phyloP scores from a whole-genome alignment of 768 basidiomycete genomes.

The Kwoniella sp. region DNA sequence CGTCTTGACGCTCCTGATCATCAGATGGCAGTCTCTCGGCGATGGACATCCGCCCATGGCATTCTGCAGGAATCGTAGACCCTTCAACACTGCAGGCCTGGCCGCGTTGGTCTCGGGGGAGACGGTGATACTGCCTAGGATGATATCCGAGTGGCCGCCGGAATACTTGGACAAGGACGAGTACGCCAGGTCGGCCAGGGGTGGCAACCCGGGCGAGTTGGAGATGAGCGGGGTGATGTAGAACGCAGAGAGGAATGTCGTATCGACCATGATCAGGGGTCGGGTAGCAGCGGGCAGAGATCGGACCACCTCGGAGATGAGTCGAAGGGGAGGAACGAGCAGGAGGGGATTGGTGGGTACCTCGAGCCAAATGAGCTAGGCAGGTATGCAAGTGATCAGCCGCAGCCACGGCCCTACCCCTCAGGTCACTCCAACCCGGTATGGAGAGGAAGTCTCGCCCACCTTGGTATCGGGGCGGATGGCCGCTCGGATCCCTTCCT shows the following conservation, averaged over 20 bases:
- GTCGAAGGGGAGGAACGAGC: constrained; percentile 72
- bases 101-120: constrained; percentile 20
- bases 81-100: constrained; percentile 54
- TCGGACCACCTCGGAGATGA: constrained; percentile 64
- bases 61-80: constrained; percentile 82
- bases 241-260: constrained; percentile 90
- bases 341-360: constrained; percentile 93
- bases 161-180: constrained; percentile 74
- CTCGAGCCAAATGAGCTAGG: constrained; percentile 87
- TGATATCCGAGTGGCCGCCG: constrained; percentile 88
- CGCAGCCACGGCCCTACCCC: too few relatives aligned
- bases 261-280: constrained; percentile 85
- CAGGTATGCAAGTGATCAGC: not conserved
- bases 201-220: constrained; percentile 51
- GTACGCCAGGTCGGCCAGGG: constrained; percentile 72
- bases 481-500: constrained; percentile 62
- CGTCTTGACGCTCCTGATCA: constrained; percentile 86
- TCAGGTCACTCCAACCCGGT: too few relatives aligned
- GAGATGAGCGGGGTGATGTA: constrained; percentile 75
- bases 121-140: constrained; percentile 73
- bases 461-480: constrained; percentile 79
- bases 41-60: constrained; percentile 56
- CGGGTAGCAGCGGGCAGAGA: constrained; percentile 52
- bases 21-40: constrained; percentile 83
- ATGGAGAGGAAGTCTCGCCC: constrained; percentile 20